These are phyloP conservation scores for Oldenlandia corymbosa DNA, from an alignment of 257 asterid genomes.

Conservation along the genomic window DNA sequence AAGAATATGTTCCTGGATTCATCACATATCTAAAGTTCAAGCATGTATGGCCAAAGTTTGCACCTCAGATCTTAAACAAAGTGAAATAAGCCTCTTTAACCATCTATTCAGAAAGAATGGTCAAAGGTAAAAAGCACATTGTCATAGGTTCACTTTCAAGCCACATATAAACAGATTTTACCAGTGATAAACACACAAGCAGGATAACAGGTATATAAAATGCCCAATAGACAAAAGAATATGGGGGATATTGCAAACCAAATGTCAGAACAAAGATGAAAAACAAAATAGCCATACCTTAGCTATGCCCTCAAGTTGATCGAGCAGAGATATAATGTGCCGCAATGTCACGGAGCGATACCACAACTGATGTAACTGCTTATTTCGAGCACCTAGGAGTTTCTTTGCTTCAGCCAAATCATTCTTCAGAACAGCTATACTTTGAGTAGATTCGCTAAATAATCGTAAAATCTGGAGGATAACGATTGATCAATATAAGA, in stretches of 20 bases:
- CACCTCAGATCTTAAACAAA: not conserved
- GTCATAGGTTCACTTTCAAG: no score
- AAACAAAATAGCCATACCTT: conserved; percentile 50
- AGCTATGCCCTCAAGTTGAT: conserved; percentile 98
- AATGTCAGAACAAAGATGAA: not conserved
- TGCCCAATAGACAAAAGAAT: no score
- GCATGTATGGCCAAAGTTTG: not conserved
- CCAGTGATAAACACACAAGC: no score
- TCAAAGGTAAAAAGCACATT: no score
- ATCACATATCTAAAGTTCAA: not conserved
- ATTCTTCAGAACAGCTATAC: conserved; percentile 68
- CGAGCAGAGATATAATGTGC: conserved; percentile 87
- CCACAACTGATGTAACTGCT: conserved; percentile 97
- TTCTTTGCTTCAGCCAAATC: conserved; percentile 85
- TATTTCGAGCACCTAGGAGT: conserved; percentile 86
- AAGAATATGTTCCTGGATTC: not conserved
- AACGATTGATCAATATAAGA: conserved; percentile 1
- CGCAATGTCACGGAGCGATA: conserved; percentile 97
- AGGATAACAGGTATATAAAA: no score
- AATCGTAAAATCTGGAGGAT: conserved; percentile 81
- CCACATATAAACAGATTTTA: no score
- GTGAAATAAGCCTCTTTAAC: not conserved
- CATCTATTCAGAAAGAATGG: no score
- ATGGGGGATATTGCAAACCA: conserved; percentile 6
- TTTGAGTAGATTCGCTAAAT: conserved; percentile 92